These are phyloP conservation scores for Verticillium albo-atrum DNA, from an alignment of 2,329 filamentous ascomycete genomes.

Conservation along the genomic window DNA sequence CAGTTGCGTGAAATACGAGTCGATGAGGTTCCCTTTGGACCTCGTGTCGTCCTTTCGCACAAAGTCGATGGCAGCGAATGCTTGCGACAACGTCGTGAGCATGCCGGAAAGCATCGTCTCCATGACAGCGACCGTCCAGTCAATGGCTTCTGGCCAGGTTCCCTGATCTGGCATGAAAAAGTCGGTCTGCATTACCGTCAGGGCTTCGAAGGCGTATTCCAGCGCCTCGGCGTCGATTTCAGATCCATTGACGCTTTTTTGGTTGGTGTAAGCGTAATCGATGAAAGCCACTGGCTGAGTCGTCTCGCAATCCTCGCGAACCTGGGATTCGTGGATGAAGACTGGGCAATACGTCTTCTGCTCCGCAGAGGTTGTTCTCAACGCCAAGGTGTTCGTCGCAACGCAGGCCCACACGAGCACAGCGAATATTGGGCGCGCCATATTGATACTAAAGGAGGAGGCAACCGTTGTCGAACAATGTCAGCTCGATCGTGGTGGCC, in stretches of 20 bases:
- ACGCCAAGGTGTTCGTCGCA: slow-evolving; percentile 2
- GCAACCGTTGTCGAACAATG: background rate
- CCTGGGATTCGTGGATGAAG: slow-evolving; percentile 9
- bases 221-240: slow-evolving; percentile 24
- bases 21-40: slow-evolving; percentile 71
- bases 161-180: slow-evolving; percentile 77
- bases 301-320: slow-evolving; percentile 7
- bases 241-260: background rate
- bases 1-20: slow-evolving; percentile 74
- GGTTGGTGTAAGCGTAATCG: background rate
- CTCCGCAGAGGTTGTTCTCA: background rate
- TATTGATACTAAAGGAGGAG: background rate
- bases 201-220: slow-evolving; percentile 53
- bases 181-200: slow-evolving; percentile 69
- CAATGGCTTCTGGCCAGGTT: slow-evolving; percentile 81
- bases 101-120: slow-evolving; percentile 74
- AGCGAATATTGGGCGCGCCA: background rate
- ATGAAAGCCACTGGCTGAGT: slow-evolving; percentile 7
- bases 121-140: slow-evolving; percentile 88
- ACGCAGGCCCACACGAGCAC: background rate
- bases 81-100: slow-evolving; percentile 65
- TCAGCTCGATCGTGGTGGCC: background rate
- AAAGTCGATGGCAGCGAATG: slow-evolving; percentile 35
- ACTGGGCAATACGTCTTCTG: slow-evolving; percentile 8
- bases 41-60: slow-evolving; percentile 35